Conservation (phyloP, 441 rosid species). For the Mallotus japonicus region DNA sequence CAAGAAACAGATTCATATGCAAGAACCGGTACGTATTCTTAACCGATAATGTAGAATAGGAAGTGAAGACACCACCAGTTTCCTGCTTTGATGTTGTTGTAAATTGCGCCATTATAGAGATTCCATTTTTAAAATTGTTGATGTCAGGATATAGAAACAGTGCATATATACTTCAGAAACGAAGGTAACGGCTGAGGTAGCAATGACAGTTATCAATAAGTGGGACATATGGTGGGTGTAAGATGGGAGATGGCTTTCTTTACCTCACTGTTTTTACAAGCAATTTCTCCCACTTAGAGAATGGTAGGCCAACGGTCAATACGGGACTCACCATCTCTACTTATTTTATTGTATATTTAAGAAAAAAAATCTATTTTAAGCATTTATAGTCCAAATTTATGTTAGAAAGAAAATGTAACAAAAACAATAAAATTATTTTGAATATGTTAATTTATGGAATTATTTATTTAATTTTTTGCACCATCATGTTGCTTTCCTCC, state of each 20-base stretch:
- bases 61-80: background rate
- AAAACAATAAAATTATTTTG: no score
- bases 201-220: constrained; percentile 27
- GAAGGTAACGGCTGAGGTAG: constrained; percentile 34
- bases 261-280: constrained; percentile 30
- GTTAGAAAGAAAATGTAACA: no score
- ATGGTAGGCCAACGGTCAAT: constrained; percentile 57
- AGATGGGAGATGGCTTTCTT: constrained; percentile 37
- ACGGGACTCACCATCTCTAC: constrained; percentile 11
- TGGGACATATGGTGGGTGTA: constrained; percentile 32
- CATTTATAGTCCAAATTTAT: background rate
- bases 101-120: no score
- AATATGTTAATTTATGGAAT: no score
- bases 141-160: background rate
- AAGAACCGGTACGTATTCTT: constrained; percentile 2
- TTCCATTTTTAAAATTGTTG: background rate
- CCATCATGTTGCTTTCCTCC: no score
- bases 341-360: background rate
- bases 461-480: no score
- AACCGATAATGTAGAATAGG: constrained; percentile 11
- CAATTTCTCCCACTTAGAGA: constrained; percentile 40
- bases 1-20: constrained; percentile 8
- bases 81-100: no score
- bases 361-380: background rate
- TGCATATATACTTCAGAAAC: background rate